A percentile compares a stretch with the other conserved stretches of the same genome.
phyloP scores from a whole-genome alignment of 2,329 filamentous ascomycete species.

The Zalaria sp. region DNA sequence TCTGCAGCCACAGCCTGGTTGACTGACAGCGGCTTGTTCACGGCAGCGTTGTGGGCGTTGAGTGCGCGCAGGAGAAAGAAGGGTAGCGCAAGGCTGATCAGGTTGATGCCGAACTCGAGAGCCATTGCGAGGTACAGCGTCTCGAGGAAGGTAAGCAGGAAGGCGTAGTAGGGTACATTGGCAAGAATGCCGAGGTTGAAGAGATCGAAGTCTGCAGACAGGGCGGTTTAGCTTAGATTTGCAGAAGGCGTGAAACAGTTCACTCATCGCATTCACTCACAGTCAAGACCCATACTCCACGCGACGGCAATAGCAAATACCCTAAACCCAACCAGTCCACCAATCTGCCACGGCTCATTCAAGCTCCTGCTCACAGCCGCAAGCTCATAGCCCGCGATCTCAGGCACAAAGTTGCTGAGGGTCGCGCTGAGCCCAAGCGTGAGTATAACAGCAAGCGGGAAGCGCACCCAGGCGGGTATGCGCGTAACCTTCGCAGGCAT shows the following conservation, averaged over 20 bases:
- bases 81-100: constrained; percentile 54
- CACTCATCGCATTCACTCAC: constrained; percentile 26
- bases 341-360: constrained; percentile 49
- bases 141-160: constrained; percentile 65
- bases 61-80: constrained; percentile 61
- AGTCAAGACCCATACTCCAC: constrained; percentile 64
- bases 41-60: constrained; percentile 44
- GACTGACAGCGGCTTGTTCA: constrained; percentile 26
- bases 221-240: not conserved
- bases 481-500: not conserved
- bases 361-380: constrained; percentile 50
- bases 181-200: constrained; percentile 43
- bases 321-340: constrained; percentile 41
- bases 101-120: constrained; percentile 51
- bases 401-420: constrained; percentile 48
- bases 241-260: not conserved
- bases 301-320: constrained; percentile 52
- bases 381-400: constrained; percentile 50
- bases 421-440: constrained; percentile 49
- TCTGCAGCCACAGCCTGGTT: constrained; percentile 43
- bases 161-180: constrained; percentile 61
- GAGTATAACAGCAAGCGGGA: constrained; percentile 31
- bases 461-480: constrained; percentile 15
- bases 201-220: constrained; percentile 26
- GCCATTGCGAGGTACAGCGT: constrained; percentile 48